Conservation (phyloP, 106 monocot genomes). For the Narthecium ossifragum region DNA sequence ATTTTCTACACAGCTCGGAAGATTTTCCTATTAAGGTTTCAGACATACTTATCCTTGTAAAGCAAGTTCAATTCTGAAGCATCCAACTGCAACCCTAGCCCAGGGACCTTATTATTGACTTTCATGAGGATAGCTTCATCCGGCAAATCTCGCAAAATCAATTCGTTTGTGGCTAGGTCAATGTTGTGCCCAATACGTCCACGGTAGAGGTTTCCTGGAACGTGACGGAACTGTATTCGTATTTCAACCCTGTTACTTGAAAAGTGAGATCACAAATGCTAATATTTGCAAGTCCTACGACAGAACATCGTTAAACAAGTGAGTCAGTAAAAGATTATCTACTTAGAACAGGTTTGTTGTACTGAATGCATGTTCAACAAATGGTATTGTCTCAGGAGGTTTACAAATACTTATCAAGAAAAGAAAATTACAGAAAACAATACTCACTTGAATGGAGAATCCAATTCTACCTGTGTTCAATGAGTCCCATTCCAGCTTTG, state of each 20-base stretch:
- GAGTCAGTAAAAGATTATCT: too few species aligned
- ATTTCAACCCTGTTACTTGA: conserved; percentile 65
- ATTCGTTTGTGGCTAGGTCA: conserved; percentile 70
- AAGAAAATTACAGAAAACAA: too few species aligned
- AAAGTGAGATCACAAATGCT: neutral
- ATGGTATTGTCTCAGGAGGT: too few species aligned
- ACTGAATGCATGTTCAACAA: too few species aligned
- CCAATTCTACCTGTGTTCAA: conserved; percentile 78
- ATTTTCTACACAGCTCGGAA: too few species aligned
- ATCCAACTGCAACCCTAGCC: conserved; percentile 72
- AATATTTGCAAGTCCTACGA: too few species aligned
- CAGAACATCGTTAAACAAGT: too few species aligned
- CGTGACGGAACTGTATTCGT: conserved; percentile 80
- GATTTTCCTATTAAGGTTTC: too few species aligned
- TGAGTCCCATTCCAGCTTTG: conserved; percentile 72
- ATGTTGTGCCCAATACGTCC: conserved; percentile 69
- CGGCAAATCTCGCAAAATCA: conserved; percentile 64
- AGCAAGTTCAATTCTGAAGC: conserved; percentile 87
- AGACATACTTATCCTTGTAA: conserved; percentile 66
- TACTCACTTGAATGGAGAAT: too few species aligned
- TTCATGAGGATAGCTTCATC: conserved; percentile 75
- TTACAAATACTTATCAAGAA: too few species aligned
- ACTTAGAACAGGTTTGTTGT: too few species aligned
- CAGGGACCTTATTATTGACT: conserved; percentile 88
- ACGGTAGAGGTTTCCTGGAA: conserved; percentile 76